phyloP scores from a whole-genome alignment of 495 filamentous ascomycete species.

The Aspergillus baeticus region DNA sequence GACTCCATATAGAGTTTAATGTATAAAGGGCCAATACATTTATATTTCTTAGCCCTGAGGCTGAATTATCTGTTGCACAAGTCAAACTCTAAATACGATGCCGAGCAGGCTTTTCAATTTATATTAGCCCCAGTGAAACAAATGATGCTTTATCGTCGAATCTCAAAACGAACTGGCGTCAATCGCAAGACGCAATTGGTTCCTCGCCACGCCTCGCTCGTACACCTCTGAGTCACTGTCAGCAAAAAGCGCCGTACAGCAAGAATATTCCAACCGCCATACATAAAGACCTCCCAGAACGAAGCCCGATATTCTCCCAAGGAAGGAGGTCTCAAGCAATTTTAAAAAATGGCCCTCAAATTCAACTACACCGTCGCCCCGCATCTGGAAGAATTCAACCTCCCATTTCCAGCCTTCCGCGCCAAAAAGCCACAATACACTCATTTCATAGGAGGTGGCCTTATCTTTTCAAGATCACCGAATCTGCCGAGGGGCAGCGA shows the following conservation, averaged over 20 bases:
- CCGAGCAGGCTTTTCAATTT: too few species aligned
- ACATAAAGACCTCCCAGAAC: not conserved
- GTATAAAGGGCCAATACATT: too few species aligned
- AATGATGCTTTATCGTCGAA: too few species aligned
- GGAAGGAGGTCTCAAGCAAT: not conserved
- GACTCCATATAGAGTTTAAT: not conserved
- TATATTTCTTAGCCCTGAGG: too few species aligned
- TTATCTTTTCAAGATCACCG: constrained; percentile 37
- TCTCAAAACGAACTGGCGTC: too few species aligned
- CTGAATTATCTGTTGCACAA: too few species aligned
- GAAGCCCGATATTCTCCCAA: not conserved
- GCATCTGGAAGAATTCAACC: constrained; percentile 36
- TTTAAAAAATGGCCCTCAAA: constrained; percentile 1
- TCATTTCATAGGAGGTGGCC: constrained; percentile 36
- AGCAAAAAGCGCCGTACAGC: too few species aligned
- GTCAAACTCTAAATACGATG: too few species aligned
- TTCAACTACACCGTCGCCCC: constrained; percentile 34
- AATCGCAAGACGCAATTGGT: too few species aligned
- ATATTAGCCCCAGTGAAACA: too few species aligned
- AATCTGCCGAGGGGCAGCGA: not conserved
- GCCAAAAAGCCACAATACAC: constrained; percentile 33
- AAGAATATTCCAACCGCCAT: too few species aligned
- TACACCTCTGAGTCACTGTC: not conserved
- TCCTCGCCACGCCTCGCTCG: not conserved
- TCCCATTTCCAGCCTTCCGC: constrained; percentile 35